A percentile compares a stretch with the other conserved stretches of the same genome.
These are phyloP conservation scores for Hyphopichia burtonii DNA, from an alignment of 1,139 yeast species.

Conservation along the genomic window DNA sequence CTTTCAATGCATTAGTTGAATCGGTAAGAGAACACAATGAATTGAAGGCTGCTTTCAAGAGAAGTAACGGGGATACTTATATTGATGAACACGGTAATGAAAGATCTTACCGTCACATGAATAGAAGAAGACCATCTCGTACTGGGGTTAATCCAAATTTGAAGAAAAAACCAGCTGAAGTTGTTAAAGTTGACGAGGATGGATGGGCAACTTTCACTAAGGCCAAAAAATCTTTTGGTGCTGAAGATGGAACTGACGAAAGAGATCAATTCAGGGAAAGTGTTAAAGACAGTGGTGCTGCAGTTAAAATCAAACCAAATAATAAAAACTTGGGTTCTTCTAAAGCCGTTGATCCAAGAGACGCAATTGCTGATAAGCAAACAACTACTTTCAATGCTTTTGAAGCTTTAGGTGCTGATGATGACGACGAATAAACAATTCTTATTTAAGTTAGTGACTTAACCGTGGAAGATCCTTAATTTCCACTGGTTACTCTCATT, in stretches of 20 bases:
- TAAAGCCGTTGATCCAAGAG: constrained; percentile 71
- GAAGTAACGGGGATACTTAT: constrained; percentile 48
- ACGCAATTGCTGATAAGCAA: constrained; percentile 65
- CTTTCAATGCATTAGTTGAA: constrained; percentile 65
- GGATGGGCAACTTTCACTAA: constrained; percentile 76
- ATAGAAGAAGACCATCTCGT: constrained; percentile 63
- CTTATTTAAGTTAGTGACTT: no score
- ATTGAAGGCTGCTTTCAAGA: constrained; percentile 26
- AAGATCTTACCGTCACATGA: constrained; percentile 48
- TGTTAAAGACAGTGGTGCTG: constrained; percentile 33
- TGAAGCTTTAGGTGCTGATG: constrained; percentile 68
- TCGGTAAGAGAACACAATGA: constrained; percentile 49
- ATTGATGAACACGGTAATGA: constrained; percentile 50
- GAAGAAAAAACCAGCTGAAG: constrained; percentile 59
- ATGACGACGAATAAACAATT: constrained; percentile 30
- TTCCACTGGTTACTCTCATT: neutral
- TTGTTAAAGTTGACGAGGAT: constrained; percentile 62
- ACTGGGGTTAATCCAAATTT: constrained; percentile 53
- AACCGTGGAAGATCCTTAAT: no score
- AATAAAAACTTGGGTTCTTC: constrained; percentile 73
- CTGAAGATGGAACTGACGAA: constrained; percentile 48
- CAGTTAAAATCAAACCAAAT: constrained; percentile 64
- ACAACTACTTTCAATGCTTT: constrained; percentile 71
- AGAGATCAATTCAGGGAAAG: constrained; percentile 47
- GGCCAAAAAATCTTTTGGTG: constrained; percentile 48